Evolutionary conservation across 495 filamentous ascomycete species (phyloP).

Genomic region (Hypoxylon trugodes): DNA sequence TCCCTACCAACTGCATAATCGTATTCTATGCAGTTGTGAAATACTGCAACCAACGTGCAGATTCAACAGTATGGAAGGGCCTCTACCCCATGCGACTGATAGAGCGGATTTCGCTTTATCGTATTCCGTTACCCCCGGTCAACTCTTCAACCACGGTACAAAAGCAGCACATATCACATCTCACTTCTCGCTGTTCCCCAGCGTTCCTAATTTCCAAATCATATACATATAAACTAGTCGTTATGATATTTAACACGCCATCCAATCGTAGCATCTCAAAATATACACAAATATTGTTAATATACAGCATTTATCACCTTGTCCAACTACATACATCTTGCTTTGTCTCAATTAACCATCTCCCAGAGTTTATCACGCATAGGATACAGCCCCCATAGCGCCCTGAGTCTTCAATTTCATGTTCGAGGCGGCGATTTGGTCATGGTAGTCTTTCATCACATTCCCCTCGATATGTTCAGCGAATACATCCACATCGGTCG

Average conservation of each 20-base stretch:
- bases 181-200: not conserved
- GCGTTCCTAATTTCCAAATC: not conserved
- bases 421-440: conserved; percentile 37
- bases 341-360: too few relatives aligned
- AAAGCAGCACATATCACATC: too few relatives aligned
- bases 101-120: too few relatives aligned
- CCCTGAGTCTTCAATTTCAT: conserved; percentile 28
- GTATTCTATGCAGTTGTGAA: too few relatives aligned
- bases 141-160: too few relatives aligned
- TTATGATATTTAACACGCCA: not conserved
- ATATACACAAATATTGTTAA: not conserved
- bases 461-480: conserved; percentile 63
- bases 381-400: not conserved
- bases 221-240: not conserved
- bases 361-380: too few relatives aligned
- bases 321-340: not conserved
- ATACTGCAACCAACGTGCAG: too few relatives aligned
- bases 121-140: too few relatives aligned
- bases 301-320: not conserved
- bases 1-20: too few relatives aligned
- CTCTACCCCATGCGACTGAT: too few relatives aligned
- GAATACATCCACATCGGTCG: conserved; percentile 72
- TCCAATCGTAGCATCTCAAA: not conserved
- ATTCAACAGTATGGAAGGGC: too few relatives aligned
- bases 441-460: conserved; percentile 59